phyloP scores from a whole-genome alignment of 306 rosid genomes.

The Sicyos edulis region DNA sequence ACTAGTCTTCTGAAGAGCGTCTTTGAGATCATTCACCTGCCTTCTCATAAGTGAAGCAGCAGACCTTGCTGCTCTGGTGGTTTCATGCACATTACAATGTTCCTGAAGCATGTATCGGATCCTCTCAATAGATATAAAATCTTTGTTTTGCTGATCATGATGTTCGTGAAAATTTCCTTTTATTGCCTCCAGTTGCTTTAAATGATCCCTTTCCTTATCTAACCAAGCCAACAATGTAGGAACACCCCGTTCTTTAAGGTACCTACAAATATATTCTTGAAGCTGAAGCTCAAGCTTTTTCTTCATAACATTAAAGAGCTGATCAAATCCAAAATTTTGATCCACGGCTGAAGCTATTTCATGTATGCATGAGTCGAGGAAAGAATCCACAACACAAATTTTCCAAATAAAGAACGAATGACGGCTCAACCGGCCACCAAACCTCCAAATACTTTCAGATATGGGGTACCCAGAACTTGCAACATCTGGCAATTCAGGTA shows the following conservation, averaged over 20 bases:
- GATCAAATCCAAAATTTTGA: slow-evolving; percentile 84
- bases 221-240: slow-evolving; percentile 65
- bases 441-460: slow-evolving; percentile 74
- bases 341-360: slow-evolving; percentile 80
- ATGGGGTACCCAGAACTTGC: slow-evolving; percentile 69
- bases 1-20: slow-evolving; percentile 63
- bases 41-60: slow-evolving; percentile 70
- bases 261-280: slow-evolving; percentile 57
- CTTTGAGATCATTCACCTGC: slow-evolving; percentile 71
- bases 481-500: slow-evolving; percentile 48
- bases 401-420: slow-evolving; percentile 91
- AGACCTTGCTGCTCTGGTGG: slow-evolving; percentile 85
- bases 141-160: slow-evolving; percentile 51
- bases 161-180: slow-evolving; percentile 41
- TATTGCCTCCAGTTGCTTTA: slow-evolving; percentile 57
- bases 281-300: slow-evolving; percentile 82
- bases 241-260: slow-evolving; percentile 64
- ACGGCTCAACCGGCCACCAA: slow-evolving; percentile 48
- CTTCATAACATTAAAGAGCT: slow-evolving; percentile 65
- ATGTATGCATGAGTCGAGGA: slow-evolving; percentile 77
- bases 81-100: slow-evolving; percentile 85
- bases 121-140: slow-evolving; percentile 47
- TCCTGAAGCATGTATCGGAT: slow-evolving; percentile 74
- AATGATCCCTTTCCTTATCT: slow-evolving; percentile 61
- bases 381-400: slow-evolving; percentile 68